A percentile compares a stretch with the other conserved stretches of the same genome.
phyloP scores from a whole-genome alignment of 768 basidiomycete species.

The Amanita jacksonii region DNA sequence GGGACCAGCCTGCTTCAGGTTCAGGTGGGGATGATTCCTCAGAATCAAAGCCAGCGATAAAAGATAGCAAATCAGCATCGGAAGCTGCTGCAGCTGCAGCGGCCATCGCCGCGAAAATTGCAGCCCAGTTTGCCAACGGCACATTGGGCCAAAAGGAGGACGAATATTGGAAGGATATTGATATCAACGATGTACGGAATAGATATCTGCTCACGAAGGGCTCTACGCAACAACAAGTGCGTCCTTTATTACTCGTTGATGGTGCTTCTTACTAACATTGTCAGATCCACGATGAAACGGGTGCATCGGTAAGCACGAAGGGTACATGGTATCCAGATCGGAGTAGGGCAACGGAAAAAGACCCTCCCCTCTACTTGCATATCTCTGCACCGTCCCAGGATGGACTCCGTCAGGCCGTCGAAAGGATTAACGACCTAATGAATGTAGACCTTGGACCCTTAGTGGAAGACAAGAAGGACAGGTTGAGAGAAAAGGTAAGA shows the following conservation, averaged over 20 bases:
- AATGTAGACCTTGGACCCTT: conserved; percentile 69
- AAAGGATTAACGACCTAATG: conserved; percentile 67
- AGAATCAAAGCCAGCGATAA: conserved; percentile 25
- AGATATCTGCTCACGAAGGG: conserved; percentile 92
- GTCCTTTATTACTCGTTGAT: conserved; percentile 15
- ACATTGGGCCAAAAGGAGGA: conserved; percentile 55
- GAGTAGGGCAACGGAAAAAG: conserved; percentile 81
- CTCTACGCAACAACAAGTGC: conserved; percentile 82
- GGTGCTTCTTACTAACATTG: conserved; percentile 5
- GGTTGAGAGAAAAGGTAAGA: conserved; percentile 54
- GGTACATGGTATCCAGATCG: conserved; percentile 96
- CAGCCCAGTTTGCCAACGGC: conserved; percentile 64
- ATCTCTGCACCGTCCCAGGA: conserved; percentile 71
- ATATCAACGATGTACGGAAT: conserved; percentile 95
- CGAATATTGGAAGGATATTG: conserved; percentile 84
- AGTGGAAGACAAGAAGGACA: conserved; percentile 70
- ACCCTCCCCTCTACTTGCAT: conserved; percentile 91
- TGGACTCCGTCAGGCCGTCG: conserved; percentile 54
- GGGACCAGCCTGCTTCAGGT: conserved; percentile 59
- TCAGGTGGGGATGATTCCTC: conserved; percentile 31
- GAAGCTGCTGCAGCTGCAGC: conserved; percentile 64
- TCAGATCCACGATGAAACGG: conserved; percentile 88
- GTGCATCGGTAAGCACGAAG: conserved; percentile 87
- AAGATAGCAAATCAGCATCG: conserved; percentile 44
- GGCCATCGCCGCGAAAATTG: conserved; percentile 92